Percentiles rank a stretch among this genome's conserved stretches.
Evolutionary conservation across 106 monocot species (phyloP).

Genomic region (Dioscorea zingiberensis): DNA sequence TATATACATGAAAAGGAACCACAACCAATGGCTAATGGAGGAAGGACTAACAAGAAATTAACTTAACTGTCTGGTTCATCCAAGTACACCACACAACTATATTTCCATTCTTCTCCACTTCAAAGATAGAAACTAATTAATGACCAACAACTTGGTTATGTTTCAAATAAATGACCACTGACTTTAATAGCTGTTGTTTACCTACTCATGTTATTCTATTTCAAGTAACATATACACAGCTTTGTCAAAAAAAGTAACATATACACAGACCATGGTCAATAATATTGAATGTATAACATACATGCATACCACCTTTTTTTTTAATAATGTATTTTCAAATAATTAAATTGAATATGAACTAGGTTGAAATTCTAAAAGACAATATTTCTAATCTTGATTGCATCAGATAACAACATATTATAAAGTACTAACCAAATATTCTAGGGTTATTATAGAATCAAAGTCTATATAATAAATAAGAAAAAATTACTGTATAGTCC

Average conservation of each 20-base stretch:
- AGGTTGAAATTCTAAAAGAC: too few species aligned
- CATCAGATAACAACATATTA: too few species aligned
- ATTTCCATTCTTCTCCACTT: neutral
- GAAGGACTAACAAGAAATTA: conserved; percentile 2
- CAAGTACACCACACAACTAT: neutral
- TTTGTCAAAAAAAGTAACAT: neutral
- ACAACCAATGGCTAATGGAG: neutral
- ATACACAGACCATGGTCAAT: neutral
- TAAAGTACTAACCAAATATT: too few species aligned
- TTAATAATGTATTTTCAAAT: neutral
- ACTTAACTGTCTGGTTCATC: neutral
- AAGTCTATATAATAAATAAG: too few species aligned
- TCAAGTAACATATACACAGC: neutral
- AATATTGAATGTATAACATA: neutral
- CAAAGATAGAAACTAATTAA: conserved; percentile 2
- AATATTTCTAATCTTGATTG: too few species aligned
- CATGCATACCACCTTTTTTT: neutral
- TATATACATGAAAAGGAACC: neutral
- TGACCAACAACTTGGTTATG: conserved; percentile 4
- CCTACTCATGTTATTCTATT: neutral
- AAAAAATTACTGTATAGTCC: too few species aligned
- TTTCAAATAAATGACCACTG: neutral
- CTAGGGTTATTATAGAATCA: too few species aligned
- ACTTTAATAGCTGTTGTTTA: neutral
- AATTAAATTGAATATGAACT: neutral